Evolutionary conservation across 192 early-diverging fungal genomes (phyloP).

Genomic region (Obelidium mucronatum): DNA sequence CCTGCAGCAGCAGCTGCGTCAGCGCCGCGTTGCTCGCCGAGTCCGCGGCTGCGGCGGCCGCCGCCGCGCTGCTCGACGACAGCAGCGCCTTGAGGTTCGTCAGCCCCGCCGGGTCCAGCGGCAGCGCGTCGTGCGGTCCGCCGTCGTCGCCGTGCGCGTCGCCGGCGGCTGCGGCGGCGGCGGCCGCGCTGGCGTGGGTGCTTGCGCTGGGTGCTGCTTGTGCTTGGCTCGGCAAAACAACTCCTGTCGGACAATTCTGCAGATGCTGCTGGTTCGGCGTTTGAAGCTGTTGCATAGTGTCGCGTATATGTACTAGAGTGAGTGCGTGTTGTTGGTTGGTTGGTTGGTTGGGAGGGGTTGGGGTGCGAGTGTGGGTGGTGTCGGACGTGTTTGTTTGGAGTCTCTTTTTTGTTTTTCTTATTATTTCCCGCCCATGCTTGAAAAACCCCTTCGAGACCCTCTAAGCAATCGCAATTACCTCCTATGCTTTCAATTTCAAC

Average conservation of each 20-base stretch:
- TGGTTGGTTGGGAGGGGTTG: no score
- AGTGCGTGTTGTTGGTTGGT: no score
- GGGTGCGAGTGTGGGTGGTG: no score
- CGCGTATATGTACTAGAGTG: no score
- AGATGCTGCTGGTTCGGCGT: no score
- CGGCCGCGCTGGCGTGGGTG: neutral
- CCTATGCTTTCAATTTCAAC: no score
- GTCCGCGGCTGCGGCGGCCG: neutral
- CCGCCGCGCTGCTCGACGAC: neutral
- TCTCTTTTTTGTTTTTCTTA: neutral
- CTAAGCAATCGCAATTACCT: neutral
- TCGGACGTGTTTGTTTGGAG: no score
- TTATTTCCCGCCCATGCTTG: neutral
- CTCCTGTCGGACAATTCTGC: no score
- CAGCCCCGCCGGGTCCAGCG: neutral
- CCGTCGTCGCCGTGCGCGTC: neutral
- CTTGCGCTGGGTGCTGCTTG: no score
- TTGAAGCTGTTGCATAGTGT: no score
- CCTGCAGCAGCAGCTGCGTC: neutral
- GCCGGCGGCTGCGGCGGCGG: neutral
- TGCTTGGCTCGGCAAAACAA: no score
- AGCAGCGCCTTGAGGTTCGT: slow-evolving; percentile 6
- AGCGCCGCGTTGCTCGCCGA: neutral
- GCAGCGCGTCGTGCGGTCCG: neutral
- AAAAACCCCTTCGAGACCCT: neutral